These are phyloP conservation scores for Fallopia convolvulus DNA, from an alignment of 148 eudicot species.

Conservation along the genomic window DNA sequence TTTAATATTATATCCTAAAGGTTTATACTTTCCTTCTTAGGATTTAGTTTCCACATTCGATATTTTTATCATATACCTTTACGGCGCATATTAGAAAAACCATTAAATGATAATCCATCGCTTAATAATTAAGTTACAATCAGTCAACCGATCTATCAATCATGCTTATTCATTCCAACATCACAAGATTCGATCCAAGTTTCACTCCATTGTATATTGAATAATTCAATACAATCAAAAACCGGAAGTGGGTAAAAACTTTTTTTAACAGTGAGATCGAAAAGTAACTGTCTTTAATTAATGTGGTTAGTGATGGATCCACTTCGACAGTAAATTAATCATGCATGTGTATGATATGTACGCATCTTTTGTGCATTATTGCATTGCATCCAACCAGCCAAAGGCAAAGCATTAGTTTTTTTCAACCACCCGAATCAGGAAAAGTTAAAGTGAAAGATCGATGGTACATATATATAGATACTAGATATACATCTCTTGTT, in stretches of 20 bases:
- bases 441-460: not conserved
- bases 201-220: not conserved
- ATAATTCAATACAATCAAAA: not conserved
- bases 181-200: not conserved
- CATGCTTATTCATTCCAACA: not conserved
- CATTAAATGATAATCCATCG: no score
- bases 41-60: no score
- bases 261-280: not conserved
- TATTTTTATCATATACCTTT: no score
- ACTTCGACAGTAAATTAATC: not conserved
- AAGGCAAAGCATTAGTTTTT: not conserved
- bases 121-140: no score
- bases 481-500: no score
- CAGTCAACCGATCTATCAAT: no score
- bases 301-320: not conserved
- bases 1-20: no score
- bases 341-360: not conserved
- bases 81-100: no score
- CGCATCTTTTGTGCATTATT: slow-evolving; percentile 2
- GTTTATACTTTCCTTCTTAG: no score
- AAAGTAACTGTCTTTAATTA: not conserved
- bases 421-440: slow-evolving; percentile 2
- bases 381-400: slow-evolving; percentile 2
- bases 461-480: not conserved
- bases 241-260: not conserved